phyloP scores from a whole-genome alignment of 495 filamentous ascomycete species.

The Trichoderma reesei region DNA sequence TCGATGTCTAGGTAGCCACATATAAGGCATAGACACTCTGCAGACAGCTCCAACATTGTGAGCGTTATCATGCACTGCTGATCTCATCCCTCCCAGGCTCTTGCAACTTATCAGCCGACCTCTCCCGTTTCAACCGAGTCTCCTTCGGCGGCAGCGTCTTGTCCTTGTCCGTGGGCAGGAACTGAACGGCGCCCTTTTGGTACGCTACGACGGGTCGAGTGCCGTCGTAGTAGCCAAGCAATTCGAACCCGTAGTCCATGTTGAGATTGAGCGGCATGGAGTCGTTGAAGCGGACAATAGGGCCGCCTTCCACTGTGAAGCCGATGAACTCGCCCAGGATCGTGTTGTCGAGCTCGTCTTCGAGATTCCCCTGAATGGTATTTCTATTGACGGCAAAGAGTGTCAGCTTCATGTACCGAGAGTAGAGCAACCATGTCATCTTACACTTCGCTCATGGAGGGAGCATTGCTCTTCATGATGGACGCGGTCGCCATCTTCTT shows the following conservation, averaged over 20 bases:
- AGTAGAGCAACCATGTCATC: background rate
- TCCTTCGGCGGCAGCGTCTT: background rate
- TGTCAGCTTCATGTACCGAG: background rate
- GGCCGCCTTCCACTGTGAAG: conserved; percentile 9
- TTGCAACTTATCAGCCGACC: background rate
- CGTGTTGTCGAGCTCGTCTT: background rate
- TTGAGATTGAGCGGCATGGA: background rate
- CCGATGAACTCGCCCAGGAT: conserved; percentile 9
- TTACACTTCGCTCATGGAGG: conserved; percentile 8
- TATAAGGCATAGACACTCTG: too few species aligned
- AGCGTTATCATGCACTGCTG: background rate
- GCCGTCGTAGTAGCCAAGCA: background rate
- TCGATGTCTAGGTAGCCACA: too few species aligned
- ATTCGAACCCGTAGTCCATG: background rate
- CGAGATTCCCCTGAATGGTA: background rate
- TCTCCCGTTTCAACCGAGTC: background rate
- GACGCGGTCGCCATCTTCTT: background rate
- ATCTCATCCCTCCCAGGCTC: background rate
- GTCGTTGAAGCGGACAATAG: conserved; percentile 11
- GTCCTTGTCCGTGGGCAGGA: background rate
- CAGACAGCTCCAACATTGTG: too few species aligned
- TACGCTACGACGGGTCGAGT: conserved; percentile 7
- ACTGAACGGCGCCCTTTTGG: background rate
- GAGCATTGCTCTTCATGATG: background rate
- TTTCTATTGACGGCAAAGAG: background rate